phyloP scores from a whole-genome alignment of 352 stramenopile species.

The Pythium oligandrum region DNA sequence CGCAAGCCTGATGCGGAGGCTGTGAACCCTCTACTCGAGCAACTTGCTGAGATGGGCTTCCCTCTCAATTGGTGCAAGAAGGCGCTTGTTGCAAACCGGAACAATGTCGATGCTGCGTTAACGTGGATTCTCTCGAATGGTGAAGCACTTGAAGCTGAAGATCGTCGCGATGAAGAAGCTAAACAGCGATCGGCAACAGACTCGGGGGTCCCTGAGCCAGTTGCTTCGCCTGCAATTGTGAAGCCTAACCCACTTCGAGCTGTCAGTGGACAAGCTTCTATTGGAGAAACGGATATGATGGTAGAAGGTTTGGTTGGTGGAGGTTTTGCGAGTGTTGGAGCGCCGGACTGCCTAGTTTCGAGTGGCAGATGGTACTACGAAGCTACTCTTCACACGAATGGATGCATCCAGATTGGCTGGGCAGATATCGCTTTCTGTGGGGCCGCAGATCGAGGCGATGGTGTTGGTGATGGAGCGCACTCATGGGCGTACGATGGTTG shows the following conservation, averaged over 20 bases:
- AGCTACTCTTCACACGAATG: constrained; percentile 89
- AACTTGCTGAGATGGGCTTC: constrained; percentile 92
- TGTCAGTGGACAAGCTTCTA: constrained; percentile 84
- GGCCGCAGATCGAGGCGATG: constrained; percentile 84
- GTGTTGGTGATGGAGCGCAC: constrained; percentile 88
- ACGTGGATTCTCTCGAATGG: constrained; percentile 92
- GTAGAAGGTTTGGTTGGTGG: constrained; percentile 82
- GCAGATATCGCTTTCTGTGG: constrained; percentile 86
- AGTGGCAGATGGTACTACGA: constrained; percentile 89
- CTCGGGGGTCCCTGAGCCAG: constrained; percentile 1
- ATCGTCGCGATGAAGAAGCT: constrained; percentile 78
- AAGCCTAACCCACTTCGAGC: constrained; percentile 77
- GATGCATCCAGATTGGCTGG: constrained; percentile 94
- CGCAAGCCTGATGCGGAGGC: constrained; percentile 51
- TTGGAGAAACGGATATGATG: constrained; percentile 79
- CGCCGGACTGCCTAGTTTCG: constrained; percentile 73
- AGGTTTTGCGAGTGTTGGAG: constrained; percentile 81
- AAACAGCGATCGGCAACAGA: constrained; percentile 20
- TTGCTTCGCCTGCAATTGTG: constrained; percentile 5
- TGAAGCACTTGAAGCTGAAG: constrained; percentile 84
- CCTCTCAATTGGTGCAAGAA: constrained; percentile 91
- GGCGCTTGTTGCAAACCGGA: constrained; percentile 81
- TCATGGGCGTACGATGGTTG: constrained; percentile 94
- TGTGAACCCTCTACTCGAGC: constrained; percentile 74
- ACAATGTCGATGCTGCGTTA: constrained; percentile 88